phyloP scores from a whole-genome alignment of 148 eudicot species.

The Chenopodium suecicum region DNA sequence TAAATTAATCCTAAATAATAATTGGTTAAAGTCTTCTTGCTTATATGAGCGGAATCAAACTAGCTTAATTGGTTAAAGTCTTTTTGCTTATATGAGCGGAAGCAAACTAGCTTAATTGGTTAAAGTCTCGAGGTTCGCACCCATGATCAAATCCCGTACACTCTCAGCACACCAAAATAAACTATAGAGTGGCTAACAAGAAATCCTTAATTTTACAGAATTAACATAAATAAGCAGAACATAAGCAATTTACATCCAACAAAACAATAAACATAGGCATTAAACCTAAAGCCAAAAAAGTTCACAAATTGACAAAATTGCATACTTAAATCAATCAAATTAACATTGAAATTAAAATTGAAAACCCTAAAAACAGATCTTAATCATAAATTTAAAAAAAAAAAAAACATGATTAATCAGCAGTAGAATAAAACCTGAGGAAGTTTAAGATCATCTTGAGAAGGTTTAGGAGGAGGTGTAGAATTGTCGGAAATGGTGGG shows the following conservation, averaged over 20 bases:
- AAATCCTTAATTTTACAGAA: too few relatives aligned
- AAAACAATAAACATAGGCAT: not conserved
- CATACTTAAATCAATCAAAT: not conserved
- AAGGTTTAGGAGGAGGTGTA: conserved; percentile 11
- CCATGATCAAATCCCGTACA: too few relatives aligned
- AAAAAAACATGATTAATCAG: not conserved
- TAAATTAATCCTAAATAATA: not conserved
- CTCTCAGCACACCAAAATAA: too few relatives aligned
- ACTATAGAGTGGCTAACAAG: too few relatives aligned
- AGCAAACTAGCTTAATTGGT: not conserved
- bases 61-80: not conserved
- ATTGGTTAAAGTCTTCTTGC: not conserved
- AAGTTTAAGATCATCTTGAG: conserved; percentile 23
- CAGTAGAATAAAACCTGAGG: conserved; percentile 31
- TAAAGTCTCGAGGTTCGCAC: not conserved
- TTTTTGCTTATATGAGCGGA: too few relatives aligned
- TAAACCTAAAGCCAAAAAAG: not conserved
- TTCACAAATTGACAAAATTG: not conserved
- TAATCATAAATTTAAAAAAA: not conserved
- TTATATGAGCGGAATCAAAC: too few relatives aligned
- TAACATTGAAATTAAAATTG: not conserved
- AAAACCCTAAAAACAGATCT: conserved; percentile 18
- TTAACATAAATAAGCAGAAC: too few relatives aligned
- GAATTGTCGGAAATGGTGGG: conserved; percentile 37
- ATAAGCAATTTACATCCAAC: too few relatives aligned